phyloP scores from a whole-genome alignment of 768 basidiomycete genomes.

The Boletus huronensis region DNA sequence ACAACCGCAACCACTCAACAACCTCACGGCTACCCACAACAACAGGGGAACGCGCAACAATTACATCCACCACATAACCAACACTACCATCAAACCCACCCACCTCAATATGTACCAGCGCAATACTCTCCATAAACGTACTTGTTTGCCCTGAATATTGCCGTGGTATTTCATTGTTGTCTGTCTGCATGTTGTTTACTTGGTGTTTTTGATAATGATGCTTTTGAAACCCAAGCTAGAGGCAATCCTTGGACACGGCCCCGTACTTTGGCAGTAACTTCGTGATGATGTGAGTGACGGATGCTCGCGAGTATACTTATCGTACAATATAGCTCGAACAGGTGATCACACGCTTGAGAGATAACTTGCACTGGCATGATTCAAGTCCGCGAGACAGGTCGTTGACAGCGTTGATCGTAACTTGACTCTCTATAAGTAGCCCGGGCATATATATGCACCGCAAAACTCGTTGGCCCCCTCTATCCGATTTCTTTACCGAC shows the following conservation, averaged over 20 bases:
- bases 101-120: slow-evolving; percentile 9
- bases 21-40: slow-evolving; percentile 7
- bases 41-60: slow-evolving; percentile 8
- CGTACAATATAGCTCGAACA: neutral
- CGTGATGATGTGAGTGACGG: neutral
- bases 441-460: neutral
- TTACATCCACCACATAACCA: slow-evolving; percentile 7
- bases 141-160: neutral
- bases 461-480: neutral
- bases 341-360: neutral
- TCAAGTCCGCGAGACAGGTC: neutral
- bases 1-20: slow-evolving; percentile 5
- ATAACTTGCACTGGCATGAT: neutral
- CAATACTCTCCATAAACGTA: slow-evolving; percentile 16
- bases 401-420: neutral
- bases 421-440: neutral
- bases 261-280: neutral
- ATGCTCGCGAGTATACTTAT: neutral
- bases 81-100: slow-evolving; percentile 7
- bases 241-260: neutral
- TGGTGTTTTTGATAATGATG: neutral
- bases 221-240: neutral
- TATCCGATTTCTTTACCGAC: neutral
- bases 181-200: neutral
- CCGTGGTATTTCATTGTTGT: neutral